Percentiles rank a stretch among this genome's conserved stretches.
These are phyloP conservation scores for Hygrophoropsis aurantiaca DNA, from an alignment of 768 basidiomycete genomes.

Conservation along the genomic window DNA sequence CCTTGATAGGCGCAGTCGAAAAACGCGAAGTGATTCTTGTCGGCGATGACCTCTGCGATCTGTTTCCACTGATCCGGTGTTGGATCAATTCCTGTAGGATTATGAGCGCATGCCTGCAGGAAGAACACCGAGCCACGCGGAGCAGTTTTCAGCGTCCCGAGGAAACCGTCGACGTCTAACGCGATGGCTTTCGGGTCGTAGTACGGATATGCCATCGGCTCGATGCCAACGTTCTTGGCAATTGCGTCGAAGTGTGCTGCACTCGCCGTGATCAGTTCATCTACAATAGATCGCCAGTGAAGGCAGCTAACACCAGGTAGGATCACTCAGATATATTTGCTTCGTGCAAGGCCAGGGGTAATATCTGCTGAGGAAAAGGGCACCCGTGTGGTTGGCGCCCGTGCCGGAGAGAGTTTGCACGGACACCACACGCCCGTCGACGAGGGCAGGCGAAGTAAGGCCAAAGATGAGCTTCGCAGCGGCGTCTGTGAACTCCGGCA, in stretches of 20 bases:
- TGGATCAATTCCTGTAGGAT: conserved; percentile 95
- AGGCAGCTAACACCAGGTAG: conserved; percentile 84
- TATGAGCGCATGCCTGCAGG: conserved; percentile 94
- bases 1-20: conserved; percentile 98
- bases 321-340: conserved; percentile 82
- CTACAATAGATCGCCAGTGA: conserved; percentile 1
- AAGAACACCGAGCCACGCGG: conserved; percentile 82
- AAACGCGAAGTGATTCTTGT: conserved; percentile 82
- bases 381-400: conserved; percentile 92
- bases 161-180: conserved; percentile 74
- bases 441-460: conserved; percentile 63
- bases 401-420: conserved; percentile 96
- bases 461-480: conserved; percentile 86
- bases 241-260: conserved; percentile 88
- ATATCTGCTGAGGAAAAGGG: conserved; percentile 80
- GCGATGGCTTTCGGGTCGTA: conserved; percentile 89
- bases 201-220: conserved; percentile 86
- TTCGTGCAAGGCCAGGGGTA: conserved; percentile 69
- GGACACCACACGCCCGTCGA: conserved; percentile 69
- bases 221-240: conserved; percentile 86
- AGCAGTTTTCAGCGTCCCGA: conserved; percentile 58
- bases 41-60: conserved; percentile 70
- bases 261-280: too few relatives aligned
- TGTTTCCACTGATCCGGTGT: conserved; percentile 82
- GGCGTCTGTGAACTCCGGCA: conserved; percentile 76